A percentile compares a stretch with the other conserved stretches of the same genome.
Evolutionary conservation across 106 monocot species (phyloP).

Genomic region (Allium cepa): DNA sequence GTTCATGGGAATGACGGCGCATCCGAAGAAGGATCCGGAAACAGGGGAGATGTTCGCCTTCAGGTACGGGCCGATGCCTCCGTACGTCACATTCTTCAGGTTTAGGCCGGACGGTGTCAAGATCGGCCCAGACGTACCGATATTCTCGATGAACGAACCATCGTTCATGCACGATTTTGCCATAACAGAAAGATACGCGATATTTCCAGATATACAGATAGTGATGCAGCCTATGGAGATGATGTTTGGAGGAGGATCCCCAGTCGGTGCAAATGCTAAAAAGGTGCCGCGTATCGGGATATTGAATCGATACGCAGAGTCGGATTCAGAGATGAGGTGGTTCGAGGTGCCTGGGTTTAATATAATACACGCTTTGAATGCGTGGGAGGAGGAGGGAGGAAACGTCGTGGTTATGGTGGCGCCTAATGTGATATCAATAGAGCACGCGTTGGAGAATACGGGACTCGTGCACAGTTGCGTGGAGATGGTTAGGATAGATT

Average conservation of each 20-base stretch:
- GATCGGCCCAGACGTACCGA: constrained; percentile 54
- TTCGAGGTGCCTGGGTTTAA: constrained; percentile 89
- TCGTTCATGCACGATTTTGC: constrained; percentile 90
- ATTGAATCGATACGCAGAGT: constrained; percentile 50
- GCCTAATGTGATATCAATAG: constrained; percentile 63
- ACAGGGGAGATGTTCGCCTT: constrained; percentile 66
- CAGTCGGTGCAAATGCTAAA: constrained; percentile 30
- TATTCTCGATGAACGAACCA: constrained; percentile 46
- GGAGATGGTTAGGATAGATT: constrained; percentile 77
- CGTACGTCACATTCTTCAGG: constrained; percentile 60
- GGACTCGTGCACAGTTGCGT: constrained; percentile 57
- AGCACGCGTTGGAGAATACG: constrained; percentile 52
- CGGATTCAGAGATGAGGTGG: constrained; percentile 74
- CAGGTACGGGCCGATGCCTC: constrained; percentile 48
- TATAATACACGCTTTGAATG: constrained; percentile 70
- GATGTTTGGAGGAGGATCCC: constrained; percentile 39
- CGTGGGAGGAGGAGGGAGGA: constrained; percentile 75
- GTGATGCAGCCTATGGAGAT: constrained; percentile 77
- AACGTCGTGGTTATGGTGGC: constrained; percentile 61
- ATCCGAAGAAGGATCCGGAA: constrained; percentile 51
- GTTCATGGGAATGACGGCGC: constrained; percentile 49
- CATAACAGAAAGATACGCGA: constrained; percentile 48
- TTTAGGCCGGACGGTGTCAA: constrained; percentile 50
- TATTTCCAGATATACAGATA: constrained; percentile 76
- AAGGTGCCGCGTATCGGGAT: constrained; percentile 80